Percentiles rank a stretch among this genome's conserved stretches.
Conservation (phyloP, 495 filamentous ascomycete genomes). For the Pseudoneurospora amorphoporcata region DNA sequence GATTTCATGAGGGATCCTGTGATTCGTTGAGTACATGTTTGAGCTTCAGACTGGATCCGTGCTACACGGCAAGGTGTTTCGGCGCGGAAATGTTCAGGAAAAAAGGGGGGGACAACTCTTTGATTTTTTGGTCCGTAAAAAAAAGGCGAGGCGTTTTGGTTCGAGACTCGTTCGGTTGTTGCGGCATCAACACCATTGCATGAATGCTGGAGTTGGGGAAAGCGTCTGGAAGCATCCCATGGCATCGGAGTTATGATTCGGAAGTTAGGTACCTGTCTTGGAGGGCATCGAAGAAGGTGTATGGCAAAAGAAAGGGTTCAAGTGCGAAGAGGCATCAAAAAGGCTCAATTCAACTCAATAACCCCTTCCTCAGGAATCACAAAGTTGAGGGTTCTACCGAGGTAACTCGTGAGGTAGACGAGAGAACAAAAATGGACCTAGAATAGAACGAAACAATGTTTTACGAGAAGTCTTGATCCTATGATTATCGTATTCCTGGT, state of each 20-base stretch:
- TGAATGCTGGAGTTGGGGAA: background rate
- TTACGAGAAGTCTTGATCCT: too few relatives aligned
- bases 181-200: background rate
- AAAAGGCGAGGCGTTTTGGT: background rate
- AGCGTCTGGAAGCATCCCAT: background rate
- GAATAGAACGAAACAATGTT: too few relatives aligned
- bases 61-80: background rate
- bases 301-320: too few relatives aligned
- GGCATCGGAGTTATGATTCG: background rate
- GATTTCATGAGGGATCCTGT: conserved; percentile 38
- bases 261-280: background rate
- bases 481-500: too few relatives aligned
- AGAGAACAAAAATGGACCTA: too few relatives aligned
- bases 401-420: too few relatives aligned
- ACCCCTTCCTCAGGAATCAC: too few relatives aligned
- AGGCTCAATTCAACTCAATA: too few relatives aligned
- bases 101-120: background rate
- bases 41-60: background rate
- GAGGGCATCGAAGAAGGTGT: background rate
- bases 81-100: background rate
- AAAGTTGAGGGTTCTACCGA: too few relatives aligned
- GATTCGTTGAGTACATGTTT: conserved; percentile 23
- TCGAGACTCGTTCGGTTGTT: background rate
- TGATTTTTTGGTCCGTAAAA: background rate
- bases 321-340: too few relatives aligned